These are phyloP conservation scores for Strigomonas culicis DNA, from an alignment of 208 protist genomes.

Conservation along the genomic window DNA sequence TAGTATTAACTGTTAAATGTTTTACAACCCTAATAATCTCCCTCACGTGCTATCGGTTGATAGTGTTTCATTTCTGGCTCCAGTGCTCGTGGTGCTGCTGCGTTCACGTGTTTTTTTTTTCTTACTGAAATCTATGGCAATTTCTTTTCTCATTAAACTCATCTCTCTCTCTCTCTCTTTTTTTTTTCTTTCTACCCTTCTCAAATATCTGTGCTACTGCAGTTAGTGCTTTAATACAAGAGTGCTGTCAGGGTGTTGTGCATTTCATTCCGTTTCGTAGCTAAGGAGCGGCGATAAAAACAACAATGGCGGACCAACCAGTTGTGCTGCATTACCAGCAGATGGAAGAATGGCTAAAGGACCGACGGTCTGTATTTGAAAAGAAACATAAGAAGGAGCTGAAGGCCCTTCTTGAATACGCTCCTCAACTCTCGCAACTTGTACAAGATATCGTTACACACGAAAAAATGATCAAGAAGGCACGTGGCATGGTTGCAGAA, in stretches of 20 bases:
- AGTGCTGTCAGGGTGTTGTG: no score
- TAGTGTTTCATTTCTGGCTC: no score
- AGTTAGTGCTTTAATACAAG: no score
- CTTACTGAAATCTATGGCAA: background rate
- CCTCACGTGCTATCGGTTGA: no score
- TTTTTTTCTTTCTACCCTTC: no score
- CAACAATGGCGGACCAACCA: constrained; percentile 43
- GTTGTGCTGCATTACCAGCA: constrained; percentile 76
- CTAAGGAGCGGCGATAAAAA: background rate
- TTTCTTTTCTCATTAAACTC: background rate
- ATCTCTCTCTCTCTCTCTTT: background rate
- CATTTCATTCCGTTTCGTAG: no score
- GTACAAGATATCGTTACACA: constrained; percentile 69
- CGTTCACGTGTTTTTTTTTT: no score
- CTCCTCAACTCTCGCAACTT: constrained; percentile 49
- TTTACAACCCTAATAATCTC: no score
- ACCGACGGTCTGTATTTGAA: constrained; percentile 46
- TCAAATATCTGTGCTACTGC: no score
- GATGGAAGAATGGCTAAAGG: constrained; percentile 81
- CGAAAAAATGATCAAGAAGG: constrained; percentile 48
- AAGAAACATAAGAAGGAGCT: constrained; percentile 55
- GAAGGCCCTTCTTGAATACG: constrained; percentile 29
- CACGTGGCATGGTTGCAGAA: constrained; percentile 38
- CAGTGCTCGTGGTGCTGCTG: no score
- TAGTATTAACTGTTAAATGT: no score